Base-by-base conservation (phyloP, 192 early-diverging fungal genomes). In the Coemansia aciculifera region DNA sequence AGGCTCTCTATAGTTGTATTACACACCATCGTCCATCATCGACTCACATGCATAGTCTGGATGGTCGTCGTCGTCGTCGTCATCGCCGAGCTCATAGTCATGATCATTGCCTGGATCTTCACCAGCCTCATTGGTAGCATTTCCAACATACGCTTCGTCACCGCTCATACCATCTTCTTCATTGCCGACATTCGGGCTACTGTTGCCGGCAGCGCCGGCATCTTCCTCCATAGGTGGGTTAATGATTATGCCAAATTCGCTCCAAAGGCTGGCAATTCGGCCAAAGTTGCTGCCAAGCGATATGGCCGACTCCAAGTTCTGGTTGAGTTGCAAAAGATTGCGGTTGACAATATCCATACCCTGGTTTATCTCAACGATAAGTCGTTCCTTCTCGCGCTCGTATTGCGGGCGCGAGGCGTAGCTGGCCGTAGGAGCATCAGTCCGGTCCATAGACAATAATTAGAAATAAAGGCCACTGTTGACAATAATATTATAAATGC, bases 311-410 rank as follows among this genome's bases (percentile, higher is more conserved):
- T 77, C 80, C 24, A 77, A 59, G 63, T 82, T 82, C 39, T 77
- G 80, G 63, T 72, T 77, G 34, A 82, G 68, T 63, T 82, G 80
- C n/a, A 69, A 21, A 17, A 82, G 48, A 49, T 77, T 72, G 27
- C 72, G 60, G 66, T 77, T 82, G 39, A 74, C 71, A 0, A 52
- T 60, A 29, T 82, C 80, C 71, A 82, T 73, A 1, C 73, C 68
- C 66, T 77, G 72, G 69, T 82, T 82, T 15, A 75, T 81, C 17
- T 81, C 78, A 32, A 70, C 60, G 32, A 81, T 70, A 11, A 81
- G 70, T 24, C 78, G 54, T 57, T 81, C 78, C 61, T 81, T 81
- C 34, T 81, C 73, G 51, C 78, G 78, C 70, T 81, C 78, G 63
- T 63, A 81, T 57, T 81, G 78, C 19, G 73, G 54, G 11, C 78